Conservation (phyloP, 2,329 filamentous ascomycete species). For the Penicillium sp. region DNA sequence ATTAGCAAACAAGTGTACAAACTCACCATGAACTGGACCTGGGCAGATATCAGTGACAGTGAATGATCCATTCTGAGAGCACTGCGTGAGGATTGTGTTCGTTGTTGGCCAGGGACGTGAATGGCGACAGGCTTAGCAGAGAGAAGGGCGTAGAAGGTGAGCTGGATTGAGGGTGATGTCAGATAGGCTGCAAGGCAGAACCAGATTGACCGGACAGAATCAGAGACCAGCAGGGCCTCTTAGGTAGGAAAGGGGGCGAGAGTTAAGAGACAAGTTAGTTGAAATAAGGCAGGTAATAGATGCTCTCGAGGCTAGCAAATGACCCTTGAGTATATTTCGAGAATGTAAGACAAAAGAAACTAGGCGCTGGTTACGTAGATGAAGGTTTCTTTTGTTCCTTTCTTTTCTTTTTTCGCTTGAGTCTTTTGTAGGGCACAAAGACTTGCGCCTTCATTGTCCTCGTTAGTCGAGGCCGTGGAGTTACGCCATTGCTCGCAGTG, state of each 20-base stretch:
- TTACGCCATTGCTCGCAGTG: slow-evolving; percentile 28
- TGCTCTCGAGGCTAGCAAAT: slow-evolving; percentile 9
- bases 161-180: background rate
- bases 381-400: slow-evolving; percentile 17
- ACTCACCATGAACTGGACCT: slow-evolving; percentile 40
- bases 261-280: background rate
- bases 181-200: background rate
- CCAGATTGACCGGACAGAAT: background rate
- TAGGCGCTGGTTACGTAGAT: background rate
- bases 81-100: slow-evolving; percentile 6
- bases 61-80: slow-evolving; percentile 33
- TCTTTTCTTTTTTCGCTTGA: slow-evolving; percentile 27
- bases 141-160: background rate
- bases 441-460: slow-evolving; percentile 24
- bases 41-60: slow-evolving; percentile 36
- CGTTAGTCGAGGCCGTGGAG: slow-evolving; percentile 10
- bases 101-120: background rate
- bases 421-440: slow-evolving; percentile 20
- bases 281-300: background rate
- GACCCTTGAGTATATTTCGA: slow-evolving; percentile 3
- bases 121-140: background rate
- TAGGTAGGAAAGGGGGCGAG: background rate
- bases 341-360: slow-evolving; percentile 11
- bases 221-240: background rate
- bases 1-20: background rate